Conservation (phyloP, 2,329 filamentous ascomycete species). For the Aaosphaeria arxii region DNA sequence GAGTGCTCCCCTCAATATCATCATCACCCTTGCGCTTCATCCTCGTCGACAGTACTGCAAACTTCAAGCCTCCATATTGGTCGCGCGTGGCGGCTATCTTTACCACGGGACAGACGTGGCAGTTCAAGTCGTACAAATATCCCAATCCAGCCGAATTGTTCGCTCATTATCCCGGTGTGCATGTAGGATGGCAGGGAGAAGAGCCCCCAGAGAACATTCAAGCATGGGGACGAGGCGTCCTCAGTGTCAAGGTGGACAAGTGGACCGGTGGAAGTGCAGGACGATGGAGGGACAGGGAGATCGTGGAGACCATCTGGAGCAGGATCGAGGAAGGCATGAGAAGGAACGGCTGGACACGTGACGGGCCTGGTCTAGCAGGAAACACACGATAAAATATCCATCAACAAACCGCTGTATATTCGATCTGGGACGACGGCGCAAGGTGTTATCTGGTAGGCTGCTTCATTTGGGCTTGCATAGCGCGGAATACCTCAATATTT, state of each 20-base stretch:
- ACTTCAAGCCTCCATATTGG: constrained; percentile 99
- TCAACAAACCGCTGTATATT: neutral
- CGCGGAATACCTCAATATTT: constrained; percentile 5
- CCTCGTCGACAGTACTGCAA: constrained; percentile 85
- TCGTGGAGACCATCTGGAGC: constrained; percentile 91
- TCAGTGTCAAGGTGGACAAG: constrained; percentile 78
- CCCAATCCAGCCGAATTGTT: constrained; percentile 84
- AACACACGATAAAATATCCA: neutral
- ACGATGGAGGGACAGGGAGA: constrained; percentile 84
- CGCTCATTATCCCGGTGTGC: constrained; percentile 80
- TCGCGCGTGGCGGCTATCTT: constrained; percentile 92
- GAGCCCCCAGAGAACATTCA: constrained; percentile 72
- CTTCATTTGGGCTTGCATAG: constrained; percentile 7
- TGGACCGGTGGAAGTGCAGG: constrained; percentile 58
- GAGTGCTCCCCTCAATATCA: constrained; percentile 67
- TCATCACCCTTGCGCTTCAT: constrained; percentile 83
- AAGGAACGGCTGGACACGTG: constrained; percentile 75
- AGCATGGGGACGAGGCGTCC: constrained; percentile 81
- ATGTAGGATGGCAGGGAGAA: constrained; percentile 88
- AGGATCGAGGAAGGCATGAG: constrained; percentile 85
- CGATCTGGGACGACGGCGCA: neutral
- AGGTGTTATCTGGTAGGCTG: constrained; percentile 5
- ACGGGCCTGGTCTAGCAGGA: constrained; percentile 53
- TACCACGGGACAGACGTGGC: constrained; percentile 96
- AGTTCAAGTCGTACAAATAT: constrained; percentile 99